These are phyloP conservation scores for Barnettozyma salicaria DNA, from an alignment of 805 yeast species.

Conservation along the genomic window DNA sequence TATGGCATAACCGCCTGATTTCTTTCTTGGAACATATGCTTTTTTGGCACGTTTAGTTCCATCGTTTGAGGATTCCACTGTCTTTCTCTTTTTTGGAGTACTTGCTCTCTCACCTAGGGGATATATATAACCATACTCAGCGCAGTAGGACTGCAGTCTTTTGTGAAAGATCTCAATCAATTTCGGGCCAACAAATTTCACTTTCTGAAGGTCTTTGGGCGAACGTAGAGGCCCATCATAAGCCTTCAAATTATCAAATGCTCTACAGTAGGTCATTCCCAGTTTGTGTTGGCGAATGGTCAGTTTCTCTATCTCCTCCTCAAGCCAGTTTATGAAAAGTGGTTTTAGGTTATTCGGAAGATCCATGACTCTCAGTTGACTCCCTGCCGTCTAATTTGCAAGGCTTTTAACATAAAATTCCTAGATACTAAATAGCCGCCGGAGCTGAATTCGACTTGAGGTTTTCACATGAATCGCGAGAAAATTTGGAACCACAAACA, in stretches of 20 bases:
- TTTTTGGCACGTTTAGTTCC: constrained; percentile 21
- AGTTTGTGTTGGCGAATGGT: constrained; percentile 44
- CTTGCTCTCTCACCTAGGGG: constrained; percentile 31
- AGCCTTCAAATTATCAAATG: constrained; percentile 44
- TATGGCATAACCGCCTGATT: constrained; percentile 85
- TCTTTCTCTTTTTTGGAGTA: constrained; percentile 10
- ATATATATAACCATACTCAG: constrained; percentile 38
- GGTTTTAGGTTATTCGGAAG: constrained; percentile 44
- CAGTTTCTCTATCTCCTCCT: constrained; percentile 43
- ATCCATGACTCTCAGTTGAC: constrained; percentile 11
- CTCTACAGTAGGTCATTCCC: constrained; percentile 48
- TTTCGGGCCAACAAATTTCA: constrained; percentile 70
- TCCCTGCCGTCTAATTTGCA: not conserved
- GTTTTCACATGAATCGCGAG: too few species aligned
- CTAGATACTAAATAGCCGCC: too few species aligned
- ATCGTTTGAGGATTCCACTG: too few species aligned
- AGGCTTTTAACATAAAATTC: too few species aligned
- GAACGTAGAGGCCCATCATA: constrained; percentile 41
- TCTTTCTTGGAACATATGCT: constrained; percentile 61
- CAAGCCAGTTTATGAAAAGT: constrained; percentile 53
- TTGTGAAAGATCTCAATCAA: constrained; percentile 47
- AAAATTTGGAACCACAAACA: too few species aligned
- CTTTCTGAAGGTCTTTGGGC: constrained; percentile 51
- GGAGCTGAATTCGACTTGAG: too few species aligned
- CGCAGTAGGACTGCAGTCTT: constrained; percentile 49